Conservation (phyloP, 495 filamentous ascomycete species). For the Mycothermus thermophilus region DNA sequence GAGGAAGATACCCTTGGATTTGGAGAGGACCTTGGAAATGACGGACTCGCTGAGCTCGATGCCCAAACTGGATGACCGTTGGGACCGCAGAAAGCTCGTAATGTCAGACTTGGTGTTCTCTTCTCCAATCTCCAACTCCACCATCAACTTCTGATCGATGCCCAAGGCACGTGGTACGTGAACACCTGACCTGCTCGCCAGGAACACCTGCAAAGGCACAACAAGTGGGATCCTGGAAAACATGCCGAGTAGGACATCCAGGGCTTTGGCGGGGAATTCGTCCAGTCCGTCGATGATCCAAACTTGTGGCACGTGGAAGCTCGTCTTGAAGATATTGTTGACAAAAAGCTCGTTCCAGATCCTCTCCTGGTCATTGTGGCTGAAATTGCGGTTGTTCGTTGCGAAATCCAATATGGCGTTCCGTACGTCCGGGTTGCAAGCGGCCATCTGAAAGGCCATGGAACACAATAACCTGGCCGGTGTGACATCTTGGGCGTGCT, state of each 20-base stretch:
- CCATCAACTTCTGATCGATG: constrained; percentile 1
- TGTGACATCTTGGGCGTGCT: constrained; percentile 4
- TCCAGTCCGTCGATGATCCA: constrained; percentile 19
- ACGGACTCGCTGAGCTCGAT: background rate
- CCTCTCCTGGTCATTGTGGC: constrained; percentile 11
- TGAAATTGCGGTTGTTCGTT: constrained; percentile 6
- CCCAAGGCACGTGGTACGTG: constrained; percentile 4
- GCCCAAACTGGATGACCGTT: background rate
- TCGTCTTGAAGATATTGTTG: constrained; percentile 12
- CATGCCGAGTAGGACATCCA: constrained; percentile 15
- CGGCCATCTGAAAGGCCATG: constrained; percentile 18
- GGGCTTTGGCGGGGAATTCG: constrained; percentile 5
- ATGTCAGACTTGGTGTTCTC: constrained; percentile 4
- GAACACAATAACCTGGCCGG: constrained; percentile 8
- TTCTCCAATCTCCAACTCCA: constrained; percentile 2
- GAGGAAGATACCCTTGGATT: constrained; percentile 11
- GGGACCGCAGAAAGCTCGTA: constrained; percentile 3
- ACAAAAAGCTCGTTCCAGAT: constrained; percentile 16
- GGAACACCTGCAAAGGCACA: constrained; percentile 19
- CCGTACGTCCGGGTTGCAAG: constrained; percentile 11
- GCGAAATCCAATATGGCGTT: constrained; percentile 11
- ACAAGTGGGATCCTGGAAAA: constrained; percentile 12
- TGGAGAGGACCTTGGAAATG: constrained; percentile 5
- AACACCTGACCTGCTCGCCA: constrained; percentile 18
- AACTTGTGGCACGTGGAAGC: constrained; percentile 9